Evolutionary conservation across 495 filamentous ascomycete genomes (phyloP), one percentile per base, ranked within the genome.

Genomic region (Annulohypoxylon stygium): DNA sequence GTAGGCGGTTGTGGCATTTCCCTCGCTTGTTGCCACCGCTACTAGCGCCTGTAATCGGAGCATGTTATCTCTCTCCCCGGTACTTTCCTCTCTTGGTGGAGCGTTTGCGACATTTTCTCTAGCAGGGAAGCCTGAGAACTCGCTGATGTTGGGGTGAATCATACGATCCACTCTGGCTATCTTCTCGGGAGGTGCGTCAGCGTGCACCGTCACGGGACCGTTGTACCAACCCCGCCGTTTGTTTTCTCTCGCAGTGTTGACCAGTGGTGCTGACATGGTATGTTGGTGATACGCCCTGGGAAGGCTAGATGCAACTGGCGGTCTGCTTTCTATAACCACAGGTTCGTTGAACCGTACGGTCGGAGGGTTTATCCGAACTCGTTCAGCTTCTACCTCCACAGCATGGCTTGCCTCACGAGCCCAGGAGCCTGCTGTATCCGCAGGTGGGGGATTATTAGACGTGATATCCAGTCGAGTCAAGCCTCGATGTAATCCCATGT

Each of bases 1-100:
- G 61, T 83, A 86, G 4, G 85, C 82, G 5, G 88, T 81, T 0
- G 87, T 84, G 18, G 85, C 86, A 50, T 91, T 88, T 48, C 92
- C 90, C 76, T 97, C 92, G 67, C 91, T 93, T 2, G 94, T 96
- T 8, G 94, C 94, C 62, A 96, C 93, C 2, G 94, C 94, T 26
- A 97, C 94, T 34, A 97, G 87, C 14, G 93, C 93, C 66, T 97
- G 92, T 23, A 97, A 82, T 12, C 92, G 85, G 60, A 88, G 86
- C 89, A 95, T 82, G 62, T 81, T 70, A 58, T 76, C 37, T 70
- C 75, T 45, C 26, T 78, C 71, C 69, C 81, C 74, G 69, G 67
- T 39, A 69, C 76, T 45, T 59, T 79, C 61, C 72, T 81, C 79
- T 74, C 78, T 74, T 14, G 69, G 43, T 1, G 59, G 37, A 6